phyloP scores from a whole-genome alignment of 164 flowering plant genomes.

The Vitis cinerea region DNA sequence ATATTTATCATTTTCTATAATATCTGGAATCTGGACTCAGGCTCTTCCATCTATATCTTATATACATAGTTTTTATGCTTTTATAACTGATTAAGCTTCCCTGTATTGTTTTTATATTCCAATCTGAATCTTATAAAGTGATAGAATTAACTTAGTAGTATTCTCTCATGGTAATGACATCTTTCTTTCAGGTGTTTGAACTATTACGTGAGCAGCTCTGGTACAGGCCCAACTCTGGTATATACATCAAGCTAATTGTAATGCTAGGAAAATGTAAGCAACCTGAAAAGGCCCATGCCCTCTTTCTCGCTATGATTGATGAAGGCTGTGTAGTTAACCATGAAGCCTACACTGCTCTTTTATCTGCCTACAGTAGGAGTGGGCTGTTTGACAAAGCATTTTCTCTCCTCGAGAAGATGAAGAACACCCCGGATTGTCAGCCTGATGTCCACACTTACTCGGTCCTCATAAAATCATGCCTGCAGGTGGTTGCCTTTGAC shows the following conservation, averaged over 20 bases:
- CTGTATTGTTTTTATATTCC: no score
- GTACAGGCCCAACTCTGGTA: slow-evolving; percentile 79
- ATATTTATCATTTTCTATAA: no score
- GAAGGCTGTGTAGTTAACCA: slow-evolving; percentile 71
- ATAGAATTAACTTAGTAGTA: no score
- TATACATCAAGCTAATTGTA: slow-evolving; percentile 83
- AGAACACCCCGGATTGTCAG: slow-evolving; percentile 52
- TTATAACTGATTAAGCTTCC: no score
- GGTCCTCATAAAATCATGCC: slow-evolving; percentile 86
- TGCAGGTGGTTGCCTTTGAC: slow-evolving; percentile 64
- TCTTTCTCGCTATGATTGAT: slow-evolving; percentile 79
- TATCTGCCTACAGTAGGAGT: slow-evolving; percentile 89
- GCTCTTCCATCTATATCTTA: no score
- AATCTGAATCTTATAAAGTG: no score
- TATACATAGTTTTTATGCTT: no score
- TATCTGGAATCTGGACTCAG: no score
- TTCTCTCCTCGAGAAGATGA: slow-evolving; percentile 76
- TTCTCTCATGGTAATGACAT: not conserved
- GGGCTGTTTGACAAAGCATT: slow-evolving; percentile 72
- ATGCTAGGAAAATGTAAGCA: slow-evolving; percentile 99
- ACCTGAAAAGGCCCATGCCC: slow-evolving; percentile 68
- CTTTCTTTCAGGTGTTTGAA: slow-evolving; percentile 72
- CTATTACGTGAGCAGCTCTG: slow-evolving; percentile 85
- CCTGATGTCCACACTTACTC: slow-evolving; percentile 90
- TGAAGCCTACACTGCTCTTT: slow-evolving; percentile 85